Percentiles rank a stretch among this genome's conserved stretches.
These are phyloP conservation scores for Cystobasidium onofrii DNA, from an alignment of 768 basidiomycete genomes.

Conservation along the genomic window DNA sequence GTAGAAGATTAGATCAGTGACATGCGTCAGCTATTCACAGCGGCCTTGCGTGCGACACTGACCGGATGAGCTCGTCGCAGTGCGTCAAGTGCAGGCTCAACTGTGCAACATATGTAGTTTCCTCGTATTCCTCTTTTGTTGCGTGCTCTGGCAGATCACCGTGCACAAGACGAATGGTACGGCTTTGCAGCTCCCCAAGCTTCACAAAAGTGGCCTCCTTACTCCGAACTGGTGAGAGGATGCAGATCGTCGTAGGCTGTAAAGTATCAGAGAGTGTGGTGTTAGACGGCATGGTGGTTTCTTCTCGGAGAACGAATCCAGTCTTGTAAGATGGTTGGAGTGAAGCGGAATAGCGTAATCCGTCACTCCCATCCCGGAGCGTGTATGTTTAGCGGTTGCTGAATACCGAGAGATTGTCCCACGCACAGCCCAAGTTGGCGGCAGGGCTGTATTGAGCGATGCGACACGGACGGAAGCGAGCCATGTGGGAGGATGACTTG, in stretches of 20 bases:
- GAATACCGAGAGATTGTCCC: no score
- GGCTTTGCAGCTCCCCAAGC: background rate
- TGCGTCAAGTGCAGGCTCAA: background rate
- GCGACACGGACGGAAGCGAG: background rate
- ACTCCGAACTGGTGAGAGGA: background rate
- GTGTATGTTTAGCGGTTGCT: no score
- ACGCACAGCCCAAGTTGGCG: background rate
- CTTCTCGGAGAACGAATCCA: background rate
- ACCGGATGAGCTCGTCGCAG: constrained; percentile 3
- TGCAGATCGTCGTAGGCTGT: background rate
- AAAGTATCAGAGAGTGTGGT: background rate
- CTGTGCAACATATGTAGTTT: constrained; percentile 9
- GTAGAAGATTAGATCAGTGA: background rate
- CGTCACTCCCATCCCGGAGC: no score
- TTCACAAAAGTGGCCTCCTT: constrained; percentile 4
- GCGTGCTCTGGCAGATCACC: background rate
- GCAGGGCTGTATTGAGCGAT: background rate
- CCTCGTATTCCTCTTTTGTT: background rate
- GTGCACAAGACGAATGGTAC: background rate
- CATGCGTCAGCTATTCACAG: no score
- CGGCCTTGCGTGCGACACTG: no score
- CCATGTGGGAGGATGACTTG: background rate
- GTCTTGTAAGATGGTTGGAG: background rate
- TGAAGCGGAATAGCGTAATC: no score
- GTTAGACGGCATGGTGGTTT: background rate